Evolutionary conservation across 768 basidiomycete species (phyloP).

Genomic region (Pleurotus eryngii): DNA sequence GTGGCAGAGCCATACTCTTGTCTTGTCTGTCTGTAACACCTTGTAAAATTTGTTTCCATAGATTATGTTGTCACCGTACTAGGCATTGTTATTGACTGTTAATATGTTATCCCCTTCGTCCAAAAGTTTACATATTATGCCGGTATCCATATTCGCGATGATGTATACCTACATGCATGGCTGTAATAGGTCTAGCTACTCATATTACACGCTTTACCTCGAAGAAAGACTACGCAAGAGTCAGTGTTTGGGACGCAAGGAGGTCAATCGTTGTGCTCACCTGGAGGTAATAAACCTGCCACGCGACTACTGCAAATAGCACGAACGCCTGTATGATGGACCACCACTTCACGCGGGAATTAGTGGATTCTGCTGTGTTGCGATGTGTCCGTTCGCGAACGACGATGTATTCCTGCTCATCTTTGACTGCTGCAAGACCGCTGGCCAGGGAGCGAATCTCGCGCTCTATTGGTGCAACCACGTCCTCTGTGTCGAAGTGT

Average conservation of each 20-base stretch:
- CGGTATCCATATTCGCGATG: background rate
- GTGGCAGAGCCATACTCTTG: background rate
- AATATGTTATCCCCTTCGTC: too few species aligned
- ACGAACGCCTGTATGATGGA: constrained; percentile 87
- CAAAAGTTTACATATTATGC: too few species aligned
- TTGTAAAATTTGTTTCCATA: background rate
- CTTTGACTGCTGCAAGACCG: constrained; percentile 86
- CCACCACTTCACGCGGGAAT: constrained; percentile 99
- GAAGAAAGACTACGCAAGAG: constrained; percentile 61
- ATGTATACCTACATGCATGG: background rate
- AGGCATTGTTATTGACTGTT: background rate
- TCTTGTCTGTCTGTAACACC: background rate
- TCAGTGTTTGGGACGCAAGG: too few species aligned
- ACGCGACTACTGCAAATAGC: constrained; percentile 85
- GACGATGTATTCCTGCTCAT: constrained; percentile 98
- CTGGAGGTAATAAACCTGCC: constrained; percentile 98
- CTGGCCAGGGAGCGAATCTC: constrained; percentile 86
- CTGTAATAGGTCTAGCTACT: constrained; percentile 8
- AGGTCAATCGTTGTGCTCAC: constrained; percentile 31
- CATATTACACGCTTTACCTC: constrained; percentile 89
- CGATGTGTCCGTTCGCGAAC: constrained; percentile 90
- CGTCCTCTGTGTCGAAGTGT: constrained; percentile 38
- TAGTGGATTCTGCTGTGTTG: constrained; percentile 92
- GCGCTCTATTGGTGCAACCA: constrained; percentile 92
- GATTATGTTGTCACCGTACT: constrained; percentile 6